Conservation (phyloP, 768 basidiomycete species). For the Hemileccinum impolitum region DNA sequence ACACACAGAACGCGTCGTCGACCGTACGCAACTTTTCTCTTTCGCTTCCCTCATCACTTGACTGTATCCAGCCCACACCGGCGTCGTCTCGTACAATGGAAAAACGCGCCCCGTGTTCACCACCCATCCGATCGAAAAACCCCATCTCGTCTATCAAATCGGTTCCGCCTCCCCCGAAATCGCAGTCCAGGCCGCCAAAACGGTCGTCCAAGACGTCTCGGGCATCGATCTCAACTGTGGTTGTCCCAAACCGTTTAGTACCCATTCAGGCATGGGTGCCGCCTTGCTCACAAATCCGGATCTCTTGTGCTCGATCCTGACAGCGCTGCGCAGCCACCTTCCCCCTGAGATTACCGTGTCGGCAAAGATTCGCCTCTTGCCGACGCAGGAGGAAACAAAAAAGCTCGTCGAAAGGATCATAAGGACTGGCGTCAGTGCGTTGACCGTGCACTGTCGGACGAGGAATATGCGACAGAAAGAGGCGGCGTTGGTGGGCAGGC, state of each 20-base stretch:
- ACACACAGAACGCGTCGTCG: constrained; percentile 75
- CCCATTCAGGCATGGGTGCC: constrained; percentile 93
- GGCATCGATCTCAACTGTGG: constrained; percentile 98
- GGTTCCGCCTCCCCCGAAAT: constrained; percentile 87
- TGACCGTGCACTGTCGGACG: constrained; percentile 96
- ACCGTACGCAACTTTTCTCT: constrained; percentile 56
- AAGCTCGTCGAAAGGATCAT: constrained; percentile 87
- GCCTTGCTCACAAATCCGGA: constrained; percentile 91
- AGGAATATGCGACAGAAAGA: constrained; percentile 86
- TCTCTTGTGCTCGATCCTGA: constrained; percentile 83
- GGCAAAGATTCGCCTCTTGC: constrained; percentile 89
- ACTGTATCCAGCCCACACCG: constrained; percentile 62
- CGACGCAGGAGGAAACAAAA: constrained; percentile 83
- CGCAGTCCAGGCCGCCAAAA: constrained; percentile 88
- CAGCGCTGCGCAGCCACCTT: constrained; percentile 67
- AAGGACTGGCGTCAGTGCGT: constrained; percentile 78
- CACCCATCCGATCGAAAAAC: constrained; percentile 92
- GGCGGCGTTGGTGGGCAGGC: constrained; percentile 68
- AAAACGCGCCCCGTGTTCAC: constrained; percentile 84
- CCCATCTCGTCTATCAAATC: constrained; percentile 93
- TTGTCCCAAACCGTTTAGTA: constrained; percentile 95
- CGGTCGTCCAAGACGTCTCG: constrained; percentile 82
- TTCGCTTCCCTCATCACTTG: background rate
- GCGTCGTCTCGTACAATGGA: constrained; percentile 84
- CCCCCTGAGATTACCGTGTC: constrained; percentile 82